phyloP scores from a whole-genome alignment of 1,139 yeast species.

The Suhomyces wounanorum region DNA sequence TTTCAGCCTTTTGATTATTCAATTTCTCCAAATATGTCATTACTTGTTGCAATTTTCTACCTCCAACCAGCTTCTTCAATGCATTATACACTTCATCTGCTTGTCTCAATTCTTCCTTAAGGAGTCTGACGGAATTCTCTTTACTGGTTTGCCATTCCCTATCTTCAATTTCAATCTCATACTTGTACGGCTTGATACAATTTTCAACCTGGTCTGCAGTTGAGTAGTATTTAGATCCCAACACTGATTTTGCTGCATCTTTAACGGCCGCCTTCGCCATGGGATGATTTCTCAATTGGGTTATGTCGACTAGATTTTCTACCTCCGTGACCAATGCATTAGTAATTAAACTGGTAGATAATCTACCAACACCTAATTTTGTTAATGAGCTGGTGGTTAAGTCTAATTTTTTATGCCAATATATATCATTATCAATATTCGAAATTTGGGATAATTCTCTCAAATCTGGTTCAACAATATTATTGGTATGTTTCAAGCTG shows the following conservation, averaged over 20 bases:
- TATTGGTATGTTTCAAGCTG: conserved; percentile 20
- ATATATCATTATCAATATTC: conserved; percentile 65
- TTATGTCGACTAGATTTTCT: conserved; percentile 66
- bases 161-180: conserved; percentile 94
- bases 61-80: conserved; percentile 77
- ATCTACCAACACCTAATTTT: conserved; percentile 89
- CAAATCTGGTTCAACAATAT: conserved; percentile 49
- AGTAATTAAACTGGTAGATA: conserved; percentile 81
- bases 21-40: conserved; percentile 67
- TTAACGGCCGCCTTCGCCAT: conserved; percentile 77
- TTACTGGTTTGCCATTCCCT: conserved; percentile 87
- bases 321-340: conserved; percentile 79
- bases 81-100: conserved; percentile 66
- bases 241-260: conserved; percentile 81
- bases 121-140: conserved; percentile 69
- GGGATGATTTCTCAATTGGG: conserved; percentile 82
- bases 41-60: conserved; percentile 79
- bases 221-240: conserved; percentile 76
- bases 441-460: conserved; percentile 50
- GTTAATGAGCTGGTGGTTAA: conserved; percentile 81
- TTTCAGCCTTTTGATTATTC: conserved; percentile 45
- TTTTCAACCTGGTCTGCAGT: conserved; percentile 99
- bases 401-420: conserved; percentile 89
- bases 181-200: conserved; percentile 95
- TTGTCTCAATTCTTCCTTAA: conserved; percentile 84